Base-by-base conservation (phyloP, 1,284 basidiomycete genomes). In the Cryptococcus amylolentus region DNA sequence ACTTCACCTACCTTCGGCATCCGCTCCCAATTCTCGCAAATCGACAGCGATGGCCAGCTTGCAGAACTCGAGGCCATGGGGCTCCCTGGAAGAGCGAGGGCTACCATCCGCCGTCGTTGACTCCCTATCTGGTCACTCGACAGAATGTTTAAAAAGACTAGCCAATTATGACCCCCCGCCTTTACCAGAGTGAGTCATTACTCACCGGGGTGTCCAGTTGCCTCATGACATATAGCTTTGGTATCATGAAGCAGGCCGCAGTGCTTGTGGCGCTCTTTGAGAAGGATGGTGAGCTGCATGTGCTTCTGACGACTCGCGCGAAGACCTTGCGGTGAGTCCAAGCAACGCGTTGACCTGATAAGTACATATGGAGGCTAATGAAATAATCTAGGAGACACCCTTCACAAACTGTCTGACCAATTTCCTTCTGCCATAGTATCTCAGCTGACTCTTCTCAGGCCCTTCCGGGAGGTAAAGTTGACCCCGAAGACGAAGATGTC, bases 221-320 rank as follows among this genome's bases (percentile, higher is more conserved):
- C 5, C 13, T 13, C 6, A n/a, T n/a, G 20, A 12, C 43, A 41
- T 42, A 43, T 27, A 78, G 77, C 20, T 68, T 70, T 41, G 74
- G 75, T 0, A 54, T 69, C 1, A 71, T 73, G 14, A 69, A 68
- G 28, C 68, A 67, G 39, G 90, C 86, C 4, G 88, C 88, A 1
- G 90, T 93, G 0, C 80, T 93, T 2, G 84, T 92, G 3, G 78
- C 89, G 5, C 77, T 94, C 0, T 93, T 85, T 64, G 86, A 91
- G 70, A 77, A 82, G 27, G 73, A 82, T 46, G 61, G 67, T 18
- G 62, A 69, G 18, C 77, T 93, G 4, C 83, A 86, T 13, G 89
- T 93, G 2, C 79, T 93, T 14, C 79, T 93, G 48, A 93, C 91
- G 0, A 93, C 90, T 2, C 82, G 91, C 12, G 88, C 89, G 1